Base-by-base conservation (phyloP, 768 basidiomycete species). In the Agaricus subrufescens region DNA sequence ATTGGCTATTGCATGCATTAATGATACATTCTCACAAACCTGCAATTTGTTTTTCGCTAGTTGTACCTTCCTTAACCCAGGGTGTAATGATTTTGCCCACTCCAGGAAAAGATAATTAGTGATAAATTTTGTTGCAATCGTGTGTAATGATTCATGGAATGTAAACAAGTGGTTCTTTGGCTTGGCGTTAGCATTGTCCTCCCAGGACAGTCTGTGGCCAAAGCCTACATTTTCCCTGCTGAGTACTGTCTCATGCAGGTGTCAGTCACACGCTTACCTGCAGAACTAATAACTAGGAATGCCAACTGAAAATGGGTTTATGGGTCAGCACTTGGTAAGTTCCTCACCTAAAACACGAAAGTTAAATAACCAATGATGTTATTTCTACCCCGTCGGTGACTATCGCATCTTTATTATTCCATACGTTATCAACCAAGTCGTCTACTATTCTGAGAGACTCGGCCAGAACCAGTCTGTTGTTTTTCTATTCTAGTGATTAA, bases 231-330 rank as follows among this genome's bases (percentile, higher is more conserved):
- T 5, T 11, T 11, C 11, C 23, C 3, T 14, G 9, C 5, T 46
- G 5, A 46, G 45, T 11, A 46, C 10, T n/a, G 6, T 14, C 14
- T 4, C 4, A 39, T 56, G 19, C 19, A 25, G 29, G 31, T 38
- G 46, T 45, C 19, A 1, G 34, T 14, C n/a, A 26, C 19, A 25
- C 1, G 58, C 63, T 27, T 57, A 77, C 79, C 82, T 58, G 83
- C 83, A 2, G 73, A 73, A 27, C 81, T 73, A 52, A 85, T 81
- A 34, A 83, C 75, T 51, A 80, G 78, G 2, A 84, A 74, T 0
- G 83, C 77, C 39, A 83, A 74, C 83, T 84, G 42, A 14, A n/a
- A 38, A 23, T 10, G 25, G 26, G 30, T 44, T 6, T 11, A 25
- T 27, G 26, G 42, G 6, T 44, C 31, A 19, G 43, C 26, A 37